Conservation (phyloP, 495 filamentous ascomycete species). For the Xylaria sp. region DNA sequence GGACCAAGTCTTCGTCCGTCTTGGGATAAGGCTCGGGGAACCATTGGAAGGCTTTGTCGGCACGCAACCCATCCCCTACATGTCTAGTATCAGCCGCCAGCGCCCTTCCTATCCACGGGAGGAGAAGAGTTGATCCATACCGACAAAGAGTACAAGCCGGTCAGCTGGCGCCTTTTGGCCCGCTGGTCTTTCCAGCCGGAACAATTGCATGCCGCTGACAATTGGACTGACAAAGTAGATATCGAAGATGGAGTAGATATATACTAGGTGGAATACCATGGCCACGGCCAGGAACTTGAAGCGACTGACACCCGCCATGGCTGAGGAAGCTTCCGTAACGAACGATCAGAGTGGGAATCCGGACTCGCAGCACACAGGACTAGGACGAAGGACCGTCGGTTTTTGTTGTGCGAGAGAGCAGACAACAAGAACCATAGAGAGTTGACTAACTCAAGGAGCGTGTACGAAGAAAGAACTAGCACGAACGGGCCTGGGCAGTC, state of each 20-base stretch:
- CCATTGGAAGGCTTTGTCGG: slow-evolving; percentile 97
- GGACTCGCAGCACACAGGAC: slow-evolving; percentile 8
- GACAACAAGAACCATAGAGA: background rate
- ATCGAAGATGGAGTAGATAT: slow-evolving; percentile 97
- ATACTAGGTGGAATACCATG: slow-evolving; percentile 91
- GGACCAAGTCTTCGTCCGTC: slow-evolving; percentile 59
- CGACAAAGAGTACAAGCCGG: slow-evolving; percentile 92
- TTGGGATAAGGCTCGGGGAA: slow-evolving; percentile 87
- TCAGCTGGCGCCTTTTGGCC: slow-evolving; percentile 78
- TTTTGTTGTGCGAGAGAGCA: background rate
- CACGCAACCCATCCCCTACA: slow-evolving; percentile 87
- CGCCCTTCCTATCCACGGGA: background rate
- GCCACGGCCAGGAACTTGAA: slow-evolving; percentile 90
- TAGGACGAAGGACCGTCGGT: background rate
- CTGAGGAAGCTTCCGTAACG: slow-evolving; percentile 20
- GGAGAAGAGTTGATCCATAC: slow-evolving; percentile 53
- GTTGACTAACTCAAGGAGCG: slow-evolving; percentile 5
- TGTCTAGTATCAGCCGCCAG: slow-evolving; percentile 35
- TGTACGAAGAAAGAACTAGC: background rate
- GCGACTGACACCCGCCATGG: slow-evolving; percentile 82
- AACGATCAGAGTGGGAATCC: slow-evolving; percentile 1
- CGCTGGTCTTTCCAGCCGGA: slow-evolving; percentile 67
- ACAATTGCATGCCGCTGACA: slow-evolving; percentile 91
- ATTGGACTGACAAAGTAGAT: slow-evolving; percentile 99
- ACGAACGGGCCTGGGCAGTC: background rate